These are phyloP conservation scores for Daldinia bambusicola DNA, from an alignment of 495 filamentous ascomycete genomes.

Conservation along the genomic window DNA sequence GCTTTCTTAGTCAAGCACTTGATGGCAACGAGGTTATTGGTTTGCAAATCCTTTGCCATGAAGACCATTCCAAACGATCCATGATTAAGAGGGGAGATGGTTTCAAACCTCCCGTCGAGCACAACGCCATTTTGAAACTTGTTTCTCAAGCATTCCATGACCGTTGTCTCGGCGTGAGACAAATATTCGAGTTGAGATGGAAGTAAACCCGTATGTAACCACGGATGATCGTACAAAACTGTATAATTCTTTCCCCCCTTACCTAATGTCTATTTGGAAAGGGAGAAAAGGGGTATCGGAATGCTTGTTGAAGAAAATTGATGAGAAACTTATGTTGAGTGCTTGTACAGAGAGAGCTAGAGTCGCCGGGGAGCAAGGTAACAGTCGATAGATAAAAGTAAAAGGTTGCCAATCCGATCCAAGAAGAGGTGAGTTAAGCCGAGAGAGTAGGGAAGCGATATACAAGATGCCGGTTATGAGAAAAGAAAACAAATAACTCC, in stretches of 20 bases:
- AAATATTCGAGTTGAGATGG: slow-evolving; percentile 34
- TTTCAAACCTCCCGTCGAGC: slow-evolving; percentile 87
- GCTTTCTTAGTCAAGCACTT: slow-evolving; percentile 90
- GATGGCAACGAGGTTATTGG: slow-evolving; percentile 84
- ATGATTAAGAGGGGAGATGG: slow-evolving; percentile 93
- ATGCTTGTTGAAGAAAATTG: slow-evolving; percentile 38
- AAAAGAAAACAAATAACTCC: slow-evolving; percentile 63
- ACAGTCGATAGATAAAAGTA: slow-evolving; percentile 32
- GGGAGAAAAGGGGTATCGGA: slow-evolving; percentile 37
- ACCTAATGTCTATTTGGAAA: slow-evolving; percentile 53
- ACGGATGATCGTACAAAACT: slow-evolving; percentile 48
- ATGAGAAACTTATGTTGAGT: slow-evolving; percentile 50
- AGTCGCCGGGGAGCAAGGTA: slow-evolving; percentile 50
- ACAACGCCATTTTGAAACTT: slow-evolving; percentile 76
- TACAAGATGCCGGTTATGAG: slow-evolving; percentile 56
- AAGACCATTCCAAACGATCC: slow-evolving; percentile 99
- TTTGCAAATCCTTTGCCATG: slow-evolving; percentile 81
- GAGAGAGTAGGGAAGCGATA: slow-evolving; percentile 53
- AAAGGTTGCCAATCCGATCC: slow-evolving; percentile 37
- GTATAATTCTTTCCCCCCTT: slow-evolving; percentile 38
- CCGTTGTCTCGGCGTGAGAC: slow-evolving; percentile 49
- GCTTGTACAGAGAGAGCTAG: slow-evolving; percentile 57
- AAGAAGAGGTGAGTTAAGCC: slow-evolving; percentile 46
- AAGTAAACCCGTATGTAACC: slow-evolving; percentile 35
- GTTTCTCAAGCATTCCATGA: slow-evolving; percentile 84